A percentile compares a stretch with the other conserved stretches of the same genome.
Conservation (phyloP, 169 alveolate genomes). For the Eimeria sp. region DNA sequence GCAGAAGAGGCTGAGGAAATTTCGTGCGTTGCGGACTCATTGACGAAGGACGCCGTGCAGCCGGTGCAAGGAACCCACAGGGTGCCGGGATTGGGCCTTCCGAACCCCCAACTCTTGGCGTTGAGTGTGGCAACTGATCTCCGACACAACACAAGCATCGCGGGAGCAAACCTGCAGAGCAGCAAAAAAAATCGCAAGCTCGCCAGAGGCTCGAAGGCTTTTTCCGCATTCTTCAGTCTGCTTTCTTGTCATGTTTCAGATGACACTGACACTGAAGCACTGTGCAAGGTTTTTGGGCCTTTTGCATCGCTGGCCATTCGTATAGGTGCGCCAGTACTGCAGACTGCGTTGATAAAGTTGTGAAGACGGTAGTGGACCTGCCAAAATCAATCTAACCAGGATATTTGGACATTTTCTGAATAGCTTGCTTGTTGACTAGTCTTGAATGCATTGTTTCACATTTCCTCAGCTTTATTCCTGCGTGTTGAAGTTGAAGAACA, state of each 20-base stretch:
- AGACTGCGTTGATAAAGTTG: not conserved
- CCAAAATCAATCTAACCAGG: not conserved
- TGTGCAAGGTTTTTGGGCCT: conserved; percentile 30
- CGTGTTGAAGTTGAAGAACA: conserved; percentile 71
- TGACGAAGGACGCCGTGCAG: conserved; percentile 26
- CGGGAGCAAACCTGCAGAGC: conserved; percentile 56
- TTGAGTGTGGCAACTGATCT: conserved; percentile 46
- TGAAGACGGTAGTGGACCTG: not conserved
- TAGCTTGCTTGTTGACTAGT: not conserved
- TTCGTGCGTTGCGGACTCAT: conserved; percentile 5
- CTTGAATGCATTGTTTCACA: no score
- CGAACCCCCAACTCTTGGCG: conserved; percentile 64
- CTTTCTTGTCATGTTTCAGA: conserved; percentile 27
- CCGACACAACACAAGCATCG: conserved; percentile 46
- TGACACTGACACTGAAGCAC: conserved; percentile 44
- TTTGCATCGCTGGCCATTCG: conserved; percentile 64
- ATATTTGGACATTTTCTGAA: not conserved
- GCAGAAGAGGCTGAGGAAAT: conserved; percentile 30
- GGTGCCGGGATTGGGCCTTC: conserved; percentile 13
- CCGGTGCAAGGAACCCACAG: not conserved
- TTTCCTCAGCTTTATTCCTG: conserved; percentile 42
- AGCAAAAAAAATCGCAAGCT: conserved; percentile 46
- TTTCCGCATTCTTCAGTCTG: conserved; percentile 43
- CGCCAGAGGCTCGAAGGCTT: conserved; percentile 11
- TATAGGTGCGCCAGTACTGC: conserved; percentile 19